Base-by-base conservation (phyloP, 805 yeast genomes). In the Metschnikowia matae region DNA sequence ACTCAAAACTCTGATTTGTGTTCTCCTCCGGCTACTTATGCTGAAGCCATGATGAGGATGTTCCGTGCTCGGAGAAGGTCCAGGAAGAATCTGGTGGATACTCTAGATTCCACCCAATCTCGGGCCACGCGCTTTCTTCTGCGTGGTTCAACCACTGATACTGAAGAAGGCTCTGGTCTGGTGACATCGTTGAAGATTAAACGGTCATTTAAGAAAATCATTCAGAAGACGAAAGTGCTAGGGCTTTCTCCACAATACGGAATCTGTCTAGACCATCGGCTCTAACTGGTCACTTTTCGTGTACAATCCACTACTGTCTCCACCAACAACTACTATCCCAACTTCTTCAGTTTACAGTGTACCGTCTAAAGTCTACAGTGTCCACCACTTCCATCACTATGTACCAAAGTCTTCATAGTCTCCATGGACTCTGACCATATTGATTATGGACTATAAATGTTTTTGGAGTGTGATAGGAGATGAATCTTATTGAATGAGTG, bases 11-110 rank as follows among this genome's bases (percentile, higher is more conserved):
- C 4, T 3, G 29, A 26, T 11, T 26, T 26, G 29, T 0, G 4
- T 26, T 26, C 29, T 3, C 40, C 38, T 8, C 33, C 57, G 3
- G 61, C 48, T 10, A 57, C 61, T 3, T 57, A 57, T 38, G 58
- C 60, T 4, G 61, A 57, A 35, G 57, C 60, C 14, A 48, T 57
- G 49, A 44, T 44, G 17, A 47, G 52, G 33, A 31, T 48, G 35
- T 45, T 56, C 48, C 44, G 40, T 15, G 17, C 40, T 8, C 10
- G 15, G 21, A 34, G 46, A 33, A 53, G 46, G 26, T 42, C 48
- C 7, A 44, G 57, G n/a, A 54, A 48, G 37, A 32, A 38, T 42
- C 52, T 54, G 6, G 50, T 45, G 17, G 39, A 39, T 3, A 46
- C 48, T 36, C n/a, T 43, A 3, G 49, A 44, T 6, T 42, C 41